Conservation (phyloP, 371 early-diverging fungal species). For the Apophysomyces variabilis region DNA sequence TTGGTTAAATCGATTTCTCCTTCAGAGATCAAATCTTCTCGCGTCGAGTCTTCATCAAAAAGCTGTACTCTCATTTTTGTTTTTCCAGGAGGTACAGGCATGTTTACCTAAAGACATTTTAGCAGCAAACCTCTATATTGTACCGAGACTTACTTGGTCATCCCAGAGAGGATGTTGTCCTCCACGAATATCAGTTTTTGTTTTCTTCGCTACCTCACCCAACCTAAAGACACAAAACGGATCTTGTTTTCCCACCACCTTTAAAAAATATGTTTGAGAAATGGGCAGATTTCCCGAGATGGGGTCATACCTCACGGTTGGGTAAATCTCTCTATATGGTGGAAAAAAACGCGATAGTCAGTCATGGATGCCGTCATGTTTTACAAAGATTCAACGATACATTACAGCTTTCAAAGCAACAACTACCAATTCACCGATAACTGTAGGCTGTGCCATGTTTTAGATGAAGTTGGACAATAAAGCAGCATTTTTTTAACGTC, state of each 20-base stretch:
- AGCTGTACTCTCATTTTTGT: conserved; percentile 45
- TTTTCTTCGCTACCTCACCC: conserved; percentile 41
- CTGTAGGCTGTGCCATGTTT: conserved; percentile 28
- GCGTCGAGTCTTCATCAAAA: conserved; percentile 52
- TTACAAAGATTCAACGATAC: background rate
- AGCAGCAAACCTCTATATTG: background rate
- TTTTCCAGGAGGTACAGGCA: conserved; percentile 49
- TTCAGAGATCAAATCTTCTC: conserved; percentile 68
- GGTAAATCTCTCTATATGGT: conserved; percentile 44
- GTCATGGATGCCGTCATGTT: background rate
- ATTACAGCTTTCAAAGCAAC: conserved; percentile 56
- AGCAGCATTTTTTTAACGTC: no score
- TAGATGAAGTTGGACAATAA: background rate
- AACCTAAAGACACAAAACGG: conserved; percentile 50
- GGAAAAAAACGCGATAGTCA: conserved; percentile 5
- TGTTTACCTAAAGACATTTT: conserved; percentile 33
- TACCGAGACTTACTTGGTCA: conserved; percentile 47
- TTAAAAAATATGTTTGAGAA: conserved; percentile 5
- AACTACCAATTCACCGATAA: conserved; percentile 50
- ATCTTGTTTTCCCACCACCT: conserved; percentile 57
- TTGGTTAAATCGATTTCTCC: conserved; percentile 64
- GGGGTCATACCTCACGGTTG: conserved; percentile 44
- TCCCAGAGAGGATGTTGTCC: conserved; percentile 59
- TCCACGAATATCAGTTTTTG: conserved; percentile 52
- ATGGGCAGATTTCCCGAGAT: background rate